Evolutionary conservation across 2,329 filamentous ascomycete species (phyloP).

Genomic region (Paracorniculantispora psalliotae): DNA sequence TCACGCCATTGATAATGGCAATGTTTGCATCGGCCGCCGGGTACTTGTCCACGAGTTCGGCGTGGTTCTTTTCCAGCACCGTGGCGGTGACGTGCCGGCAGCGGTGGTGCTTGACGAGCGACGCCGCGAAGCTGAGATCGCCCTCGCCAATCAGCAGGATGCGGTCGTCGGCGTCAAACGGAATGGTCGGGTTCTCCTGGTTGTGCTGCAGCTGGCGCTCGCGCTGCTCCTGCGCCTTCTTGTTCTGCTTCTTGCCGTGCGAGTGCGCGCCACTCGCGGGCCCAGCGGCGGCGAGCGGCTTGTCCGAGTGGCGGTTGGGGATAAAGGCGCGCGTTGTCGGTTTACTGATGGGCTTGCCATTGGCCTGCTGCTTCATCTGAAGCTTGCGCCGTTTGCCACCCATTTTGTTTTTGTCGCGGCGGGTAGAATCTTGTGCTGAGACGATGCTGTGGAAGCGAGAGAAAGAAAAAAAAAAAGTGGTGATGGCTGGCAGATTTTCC

Average conservation of each 20-base stretch:
- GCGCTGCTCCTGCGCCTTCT: conserved; percentile 17
- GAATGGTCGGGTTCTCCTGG: conserved; percentile 49
- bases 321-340: background rate
- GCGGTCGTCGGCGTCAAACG: conserved; percentile 60
- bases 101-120: conserved; percentile 59
- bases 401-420: background rate
- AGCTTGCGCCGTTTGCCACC: conserved; percentile 10
- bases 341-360: background rate
- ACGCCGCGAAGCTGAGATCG: conserved; percentile 72
- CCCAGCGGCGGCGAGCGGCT: conserved; percentile 2
- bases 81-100: conserved; percentile 66
- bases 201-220: conserved; percentile 21
- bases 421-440: background rate
- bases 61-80: conserved; percentile 54
- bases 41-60: conserved; percentile 65
- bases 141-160: conserved; percentile 77
- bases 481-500: conserved; percentile 2
- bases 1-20: conserved; percentile 36
- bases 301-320: conserved; percentile 12
- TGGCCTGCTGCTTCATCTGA: background rate
- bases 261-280: conserved; percentile 2
- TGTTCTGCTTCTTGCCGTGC: background rate
- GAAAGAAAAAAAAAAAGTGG: conserved; percentile 4
- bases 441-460: background rate
- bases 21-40: conserved; percentile 62